Evolutionary conservation across 352 stramenopile genomes (phyloP).

Genomic region (Globisporangium cylindrosporum): DNA sequence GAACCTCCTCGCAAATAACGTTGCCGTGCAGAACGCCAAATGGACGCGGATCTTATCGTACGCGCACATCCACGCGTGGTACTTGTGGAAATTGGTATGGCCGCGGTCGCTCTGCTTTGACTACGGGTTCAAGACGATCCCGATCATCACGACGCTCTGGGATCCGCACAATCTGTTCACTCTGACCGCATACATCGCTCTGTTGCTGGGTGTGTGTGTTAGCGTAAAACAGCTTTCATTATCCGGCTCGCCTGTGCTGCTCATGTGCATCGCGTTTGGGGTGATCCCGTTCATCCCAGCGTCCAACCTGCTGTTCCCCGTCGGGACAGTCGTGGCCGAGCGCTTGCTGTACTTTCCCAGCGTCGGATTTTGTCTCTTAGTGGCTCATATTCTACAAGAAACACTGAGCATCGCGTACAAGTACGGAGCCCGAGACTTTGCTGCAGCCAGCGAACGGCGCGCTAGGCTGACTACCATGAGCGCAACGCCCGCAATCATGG

Average conservation of each 20-base stretch:
- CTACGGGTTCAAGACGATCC: slow-evolving; percentile 89
- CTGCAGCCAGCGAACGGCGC: not conserved
- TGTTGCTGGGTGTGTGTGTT: slow-evolving; percentile 31
- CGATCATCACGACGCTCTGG: slow-evolving; percentile 46
- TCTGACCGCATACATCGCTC: slow-evolving; percentile 47
- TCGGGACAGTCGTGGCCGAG: slow-evolving; percentile 90
- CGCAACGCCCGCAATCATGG: not conserved
- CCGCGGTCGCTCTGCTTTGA: slow-evolving; percentile 87
- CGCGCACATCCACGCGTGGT: slow-evolving; percentile 84
- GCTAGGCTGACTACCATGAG: not conserved
- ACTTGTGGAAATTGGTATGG: slow-evolving; percentile 88
- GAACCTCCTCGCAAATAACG: slow-evolving; percentile 86
- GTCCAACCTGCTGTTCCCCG: slow-evolving; percentile 89
- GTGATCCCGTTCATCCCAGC: slow-evolving; percentile 87
- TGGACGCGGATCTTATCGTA: slow-evolving; percentile 66
- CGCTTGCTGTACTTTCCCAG: slow-evolving; percentile 89
- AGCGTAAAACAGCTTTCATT: slow-evolving; percentile 20
- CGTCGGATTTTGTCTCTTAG: slow-evolving; percentile 76
- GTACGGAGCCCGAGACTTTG: slow-evolving; percentile 8
- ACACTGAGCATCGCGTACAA: slow-evolving; percentile 26
- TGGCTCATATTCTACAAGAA: slow-evolving; percentile 36
- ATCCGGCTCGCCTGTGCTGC: slow-evolving; percentile 28
- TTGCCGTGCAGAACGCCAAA: slow-evolving; percentile 46
- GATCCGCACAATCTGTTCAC: slow-evolving; percentile 68
- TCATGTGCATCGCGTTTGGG: slow-evolving; percentile 67